Base-by-base conservation (phyloP, 306 rosid species). In the Lathyrus tuberosus region DNA sequence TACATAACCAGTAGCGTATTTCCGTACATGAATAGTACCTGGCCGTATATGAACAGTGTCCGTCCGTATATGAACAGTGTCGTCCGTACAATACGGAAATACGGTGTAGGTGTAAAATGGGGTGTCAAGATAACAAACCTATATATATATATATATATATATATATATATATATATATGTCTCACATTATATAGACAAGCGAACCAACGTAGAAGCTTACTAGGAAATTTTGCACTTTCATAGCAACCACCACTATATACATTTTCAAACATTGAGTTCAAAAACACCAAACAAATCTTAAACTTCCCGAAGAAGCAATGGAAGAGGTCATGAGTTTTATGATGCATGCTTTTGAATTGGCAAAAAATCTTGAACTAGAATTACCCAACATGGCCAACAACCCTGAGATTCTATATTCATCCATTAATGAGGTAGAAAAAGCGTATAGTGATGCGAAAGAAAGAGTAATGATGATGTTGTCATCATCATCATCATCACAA, bases 291-390 rank as follows among this genome's bases (percentile, higher is more conserved):
- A 60, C 64, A 65, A 78, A 79, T 9, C 65, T 13, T 15, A 43
- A 43, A 22, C 10, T 42, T 17, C 18, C 52, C 53, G 40, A 73
- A 65, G 74, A 75, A 67, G 76, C 78, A 73, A 46, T 85, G 94
- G 90, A 87, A 33, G 86, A 78, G 8, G 17, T 22, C 22, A 3
- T 64, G 58, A 38, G 62, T 24, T 76, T 75, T 0, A 57, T 87
- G 14, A 82, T 54, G 16, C 79, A 42, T 0, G 92, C 84, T 16
- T 87, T 88, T 65, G 81, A 76, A 33, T 70, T 83, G 35, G 85
- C 88, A 0, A 56, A 68, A 78, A 76, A 81, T 4, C 71, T 89
- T 1, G 84, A 84, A 74, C 48, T 71, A 51, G 75, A 72, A 71
- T 24, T 88, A 40, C 57, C 77, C 14, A 83, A 59, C 76, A 62